Evolutionary conservation across 768 basidiomycete genomes (phyloP).

Genomic region (Pleurotus salmoneostramineus): DNA sequence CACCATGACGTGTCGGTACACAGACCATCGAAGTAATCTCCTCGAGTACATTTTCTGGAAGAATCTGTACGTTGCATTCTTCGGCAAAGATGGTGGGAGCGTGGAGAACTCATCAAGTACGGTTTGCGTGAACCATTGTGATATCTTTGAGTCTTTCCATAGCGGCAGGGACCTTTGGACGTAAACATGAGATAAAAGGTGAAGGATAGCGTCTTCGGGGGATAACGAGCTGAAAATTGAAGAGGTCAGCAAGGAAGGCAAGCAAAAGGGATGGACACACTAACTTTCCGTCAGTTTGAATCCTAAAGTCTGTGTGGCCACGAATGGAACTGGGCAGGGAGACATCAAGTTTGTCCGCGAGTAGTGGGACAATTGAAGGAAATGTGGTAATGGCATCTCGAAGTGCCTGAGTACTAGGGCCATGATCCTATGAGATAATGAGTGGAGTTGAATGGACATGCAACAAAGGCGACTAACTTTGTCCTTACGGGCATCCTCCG

Average conservation of each 20-base stretch:
- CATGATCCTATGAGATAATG: conserved; percentile 37
- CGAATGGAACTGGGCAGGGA: conserved; percentile 54
- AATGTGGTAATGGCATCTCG: conserved; percentile 71
- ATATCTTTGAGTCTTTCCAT: conserved; percentile 73
- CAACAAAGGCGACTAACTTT: conserved; percentile 14
- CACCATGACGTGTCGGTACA: conserved; percentile 79
- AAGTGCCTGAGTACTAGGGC: conserved; percentile 63
- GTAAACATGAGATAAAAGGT: conserved; percentile 88
- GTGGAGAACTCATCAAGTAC: conserved; percentile 39
- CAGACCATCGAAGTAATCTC: conserved; percentile 39
- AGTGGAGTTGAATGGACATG: background rate
- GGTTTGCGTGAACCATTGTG: conserved; percentile 69
- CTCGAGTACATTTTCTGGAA: conserved; percentile 37
- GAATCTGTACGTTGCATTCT: conserved; percentile 24
- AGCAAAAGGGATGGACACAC: conserved; percentile 12
- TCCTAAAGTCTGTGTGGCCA: conserved; percentile 58
- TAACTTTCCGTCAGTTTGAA: conserved; percentile 67
- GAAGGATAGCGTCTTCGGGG: conserved; percentile 45
- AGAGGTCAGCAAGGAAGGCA: background rate
- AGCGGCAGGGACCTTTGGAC: conserved; percentile 69
- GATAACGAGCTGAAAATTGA: conserved; percentile 28
- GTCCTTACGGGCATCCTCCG: conserved; percentile 42
- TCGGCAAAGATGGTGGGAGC: conserved; percentile 30
- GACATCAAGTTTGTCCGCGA: conserved; percentile 85
- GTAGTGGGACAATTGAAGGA: conserved; percentile 75